A percentile compares a stretch with the other conserved stretches of the same genome.
These are phyloP conservation scores for Irpex sp. DNA, from an alignment of 1,284 basidiomycete genomes.

Conservation along the genomic window DNA sequence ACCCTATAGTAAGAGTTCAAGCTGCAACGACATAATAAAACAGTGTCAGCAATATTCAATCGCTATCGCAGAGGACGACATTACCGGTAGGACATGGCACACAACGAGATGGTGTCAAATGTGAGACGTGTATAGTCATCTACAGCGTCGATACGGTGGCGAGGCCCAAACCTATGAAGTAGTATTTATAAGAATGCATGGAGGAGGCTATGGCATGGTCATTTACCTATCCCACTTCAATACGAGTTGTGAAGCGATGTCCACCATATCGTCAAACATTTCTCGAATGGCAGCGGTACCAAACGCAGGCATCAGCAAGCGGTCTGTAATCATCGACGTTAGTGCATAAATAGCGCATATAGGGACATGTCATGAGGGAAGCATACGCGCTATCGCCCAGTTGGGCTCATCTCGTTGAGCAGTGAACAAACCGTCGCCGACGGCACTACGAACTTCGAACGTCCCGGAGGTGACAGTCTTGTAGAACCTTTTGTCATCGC, in stretches of 20 bases:
- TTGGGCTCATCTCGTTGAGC: constrained; percentile 36
- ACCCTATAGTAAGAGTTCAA: constrained; percentile 40
- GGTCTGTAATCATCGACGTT: constrained; percentile 30
- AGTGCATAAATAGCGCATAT: background rate
- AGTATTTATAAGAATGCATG: background rate
- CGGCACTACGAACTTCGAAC: constrained; percentile 36
- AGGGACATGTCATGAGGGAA: background rate
- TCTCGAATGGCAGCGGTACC: constrained; percentile 40
- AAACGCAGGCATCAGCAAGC: constrained; percentile 51
- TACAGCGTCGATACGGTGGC: constrained; percentile 37
- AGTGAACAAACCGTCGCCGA: constrained; percentile 43
- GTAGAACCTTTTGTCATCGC: constrained; percentile 42
- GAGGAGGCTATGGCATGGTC: background rate
- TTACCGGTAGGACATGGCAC: constrained; percentile 43
- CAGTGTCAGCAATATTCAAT: too few species aligned
- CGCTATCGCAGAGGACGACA: constrained; percentile 6
- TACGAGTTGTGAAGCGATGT: constrained; percentile 44
- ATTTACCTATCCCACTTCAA: constrained; percentile 42
- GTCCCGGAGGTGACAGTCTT: constrained; percentile 35
- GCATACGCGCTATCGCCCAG: constrained; percentile 47
- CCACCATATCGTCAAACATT: constrained; percentile 51
- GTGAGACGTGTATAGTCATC: constrained; percentile 48
- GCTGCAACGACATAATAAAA: too few species aligned
- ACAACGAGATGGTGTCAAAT: constrained; percentile 43
- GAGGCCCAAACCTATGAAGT: constrained; percentile 36